Base-by-base conservation (phyloP, 2,329 filamentous ascomycete genomes). In the Cordyceps militaris region DNA sequence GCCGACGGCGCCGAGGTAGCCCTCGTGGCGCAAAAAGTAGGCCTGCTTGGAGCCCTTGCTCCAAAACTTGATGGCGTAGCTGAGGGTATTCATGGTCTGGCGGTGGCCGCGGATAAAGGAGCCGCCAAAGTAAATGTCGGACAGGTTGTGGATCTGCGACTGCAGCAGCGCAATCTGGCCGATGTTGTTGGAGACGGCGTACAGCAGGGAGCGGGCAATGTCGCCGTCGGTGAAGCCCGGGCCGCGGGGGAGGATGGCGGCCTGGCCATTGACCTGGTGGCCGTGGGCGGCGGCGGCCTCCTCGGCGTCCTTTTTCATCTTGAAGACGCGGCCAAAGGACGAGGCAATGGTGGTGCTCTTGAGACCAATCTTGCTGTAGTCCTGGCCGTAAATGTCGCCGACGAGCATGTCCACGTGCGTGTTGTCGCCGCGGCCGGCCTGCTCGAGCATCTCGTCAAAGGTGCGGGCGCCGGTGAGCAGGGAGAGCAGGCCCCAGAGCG, bases 161-260 rank as follows among this genome's bases (percentile, higher is more conserved):
- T 97, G 94, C n/a, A 99, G 79, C 71, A 94, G 97, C 44, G 94
- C 91, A 65, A 99, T 96, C 75, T 99, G 94, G 16, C 94, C 94
- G 62, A 97, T 97, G 73, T 97, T 97, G 77, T 97, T 97, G 70
- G 88, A 93, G 64, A 97, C 91, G 24, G 94, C 94, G 73, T 96
- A 99, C 0, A 99, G 82, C 19, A 99, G 79, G 48, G 91, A 96
- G 32, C 93, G 81, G 24, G 90, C 94, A 62, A 99, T 90, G 71
- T 99, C 94, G 68, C 91, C 85, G 36, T 84, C 80, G 19, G 83
- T 84, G 73, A 97, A 97, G 34, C 66, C 64, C 52, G 64, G 59
- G 47, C 66, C 60, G 59, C 81, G 78, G 3, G 75, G 69, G 8
- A 30, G 11, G 19, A 34, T 19, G 38, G 21, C 19, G 38, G n/a